Evolutionary conservation across 1,284 basidiomycete species (phyloP).

Genomic region (Porogramme epimiltina): DNA sequence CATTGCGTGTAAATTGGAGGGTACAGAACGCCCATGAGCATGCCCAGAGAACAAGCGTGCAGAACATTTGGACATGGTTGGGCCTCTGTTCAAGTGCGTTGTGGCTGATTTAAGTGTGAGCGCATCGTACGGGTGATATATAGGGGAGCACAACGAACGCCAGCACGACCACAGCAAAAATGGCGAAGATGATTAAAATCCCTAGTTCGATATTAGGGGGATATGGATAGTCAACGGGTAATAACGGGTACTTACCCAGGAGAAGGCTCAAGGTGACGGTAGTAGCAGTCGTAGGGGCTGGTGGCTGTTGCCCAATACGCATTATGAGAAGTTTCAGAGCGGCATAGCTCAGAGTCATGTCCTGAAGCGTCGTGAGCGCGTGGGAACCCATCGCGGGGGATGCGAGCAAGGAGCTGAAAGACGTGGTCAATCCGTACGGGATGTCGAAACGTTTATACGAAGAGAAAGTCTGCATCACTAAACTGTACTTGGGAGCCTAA

Average conservation of each 20-base stretch:
- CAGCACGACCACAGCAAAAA: background rate
- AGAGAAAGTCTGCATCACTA: too few relatives aligned
- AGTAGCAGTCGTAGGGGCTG: background rate
- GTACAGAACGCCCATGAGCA: background rate
- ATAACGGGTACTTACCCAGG: background rate
- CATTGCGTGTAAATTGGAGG: background rate
- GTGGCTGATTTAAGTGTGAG: background rate
- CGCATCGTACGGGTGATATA: too few relatives aligned
- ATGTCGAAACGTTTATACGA: too few relatives aligned
- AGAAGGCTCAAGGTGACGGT: background rate
- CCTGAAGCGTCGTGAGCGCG: background rate
- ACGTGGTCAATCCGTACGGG: too few relatives aligned
- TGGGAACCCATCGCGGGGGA: background rate
- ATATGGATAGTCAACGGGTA: background rate
- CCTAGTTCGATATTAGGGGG: background rate
- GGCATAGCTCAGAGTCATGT: background rate
- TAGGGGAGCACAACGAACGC: background rate
- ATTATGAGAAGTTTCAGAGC: background rate
- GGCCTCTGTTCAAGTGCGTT: background rate
- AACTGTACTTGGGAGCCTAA: too few relatives aligned
- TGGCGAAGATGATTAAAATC: background rate
- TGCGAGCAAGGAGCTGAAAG: too few relatives aligned
- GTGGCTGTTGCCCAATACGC: background rate
- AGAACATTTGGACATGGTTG: background rate
- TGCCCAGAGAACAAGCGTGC: background rate